These are phyloP conservation scores for Taxillus chinensis DNA, from an alignment of 164 flowering plant genomes.

Conservation along the genomic window DNA sequence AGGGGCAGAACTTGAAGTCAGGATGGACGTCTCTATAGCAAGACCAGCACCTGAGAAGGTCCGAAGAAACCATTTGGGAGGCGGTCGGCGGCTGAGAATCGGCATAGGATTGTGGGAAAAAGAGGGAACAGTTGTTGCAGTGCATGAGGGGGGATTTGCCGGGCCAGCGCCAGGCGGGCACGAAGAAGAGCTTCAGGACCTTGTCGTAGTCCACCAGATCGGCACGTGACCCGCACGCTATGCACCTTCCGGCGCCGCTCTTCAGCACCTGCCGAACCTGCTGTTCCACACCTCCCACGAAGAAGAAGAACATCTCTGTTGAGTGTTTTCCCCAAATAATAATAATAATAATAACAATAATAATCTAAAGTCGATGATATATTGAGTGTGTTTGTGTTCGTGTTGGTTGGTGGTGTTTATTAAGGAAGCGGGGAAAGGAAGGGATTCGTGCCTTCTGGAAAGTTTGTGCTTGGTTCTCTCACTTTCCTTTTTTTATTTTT, in stretches of 20 bases:
- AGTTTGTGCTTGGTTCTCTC: background rate
- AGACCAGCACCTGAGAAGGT: slow-evolving; percentile 36
- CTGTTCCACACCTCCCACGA: slow-evolving; percentile 73
- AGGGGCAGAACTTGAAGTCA: slow-evolving; percentile 79
- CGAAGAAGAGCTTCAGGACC: slow-evolving; percentile 69
- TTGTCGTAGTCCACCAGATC: slow-evolving; percentile 83
- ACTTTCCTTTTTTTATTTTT: too few relatives aligned
- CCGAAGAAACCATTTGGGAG: slow-evolving; percentile 8
- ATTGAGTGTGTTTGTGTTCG: too few relatives aligned
- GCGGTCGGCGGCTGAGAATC: slow-evolving; percentile 16
- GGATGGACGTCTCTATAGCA: slow-evolving; percentile 51
- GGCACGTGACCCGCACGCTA: slow-evolving; percentile 63
- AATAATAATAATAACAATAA: too few relatives aligned
- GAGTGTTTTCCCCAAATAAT: background rate
- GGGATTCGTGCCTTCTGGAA: background rate
- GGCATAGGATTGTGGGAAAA: slow-evolving; percentile 39
- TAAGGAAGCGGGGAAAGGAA: too few relatives aligned
- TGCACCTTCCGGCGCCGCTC: slow-evolving; percentile 54
- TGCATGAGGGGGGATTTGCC: slow-evolving; percentile 53
- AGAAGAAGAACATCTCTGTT: slow-evolving; percentile 71
- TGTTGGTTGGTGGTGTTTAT: too few relatives aligned
- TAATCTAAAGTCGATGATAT: too few relatives aligned
- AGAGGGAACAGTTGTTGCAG: slow-evolving; percentile 49
- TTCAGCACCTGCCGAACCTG: slow-evolving; percentile 65
- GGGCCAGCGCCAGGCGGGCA: slow-evolving; percentile 84